phyloP scores from a whole-genome alignment of 2,329 filamentous ascomycete species.

The Epicoccum nigrum region DNA sequence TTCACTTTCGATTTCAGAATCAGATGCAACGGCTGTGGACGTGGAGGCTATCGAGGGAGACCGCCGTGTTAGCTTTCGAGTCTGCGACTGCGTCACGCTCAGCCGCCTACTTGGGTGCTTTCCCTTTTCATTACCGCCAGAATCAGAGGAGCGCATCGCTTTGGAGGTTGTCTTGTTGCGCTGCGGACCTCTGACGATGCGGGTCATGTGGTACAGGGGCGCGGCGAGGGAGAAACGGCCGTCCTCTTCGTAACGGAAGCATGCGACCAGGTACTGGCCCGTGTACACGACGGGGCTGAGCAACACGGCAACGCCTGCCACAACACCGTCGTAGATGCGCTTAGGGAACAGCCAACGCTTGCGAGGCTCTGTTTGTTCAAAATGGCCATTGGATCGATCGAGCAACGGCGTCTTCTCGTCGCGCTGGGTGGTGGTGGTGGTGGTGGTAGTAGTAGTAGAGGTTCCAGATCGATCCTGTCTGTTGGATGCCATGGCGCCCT shows the following conservation, averaged over 20 bases:
- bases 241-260: constrained; percentile 81
- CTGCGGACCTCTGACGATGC: constrained; percentile 53
- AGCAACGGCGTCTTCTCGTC: constrained; percentile 76
- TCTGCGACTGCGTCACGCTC: constrained; percentile 29
- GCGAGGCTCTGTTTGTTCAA: constrained; percentile 43
- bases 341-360: constrained; percentile 64
- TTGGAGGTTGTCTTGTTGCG: constrained; percentile 41
- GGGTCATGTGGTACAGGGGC: constrained; percentile 69
- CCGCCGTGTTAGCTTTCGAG: constrained; percentile 42
- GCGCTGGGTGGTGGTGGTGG: constrained; percentile 42
- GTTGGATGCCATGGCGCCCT: constrained; percentile 39
- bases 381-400: constrained; percentile 37
- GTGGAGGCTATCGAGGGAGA: constrained; percentile 55
- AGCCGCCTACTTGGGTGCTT: constrained; percentile 40
- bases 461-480: constrained; percentile 22
- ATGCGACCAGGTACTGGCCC: constrained; percentile 80
- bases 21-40: constrained; percentile 69
- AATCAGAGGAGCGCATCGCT: constrained; percentile 32
- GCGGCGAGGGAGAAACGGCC: constrained; percentile 79
- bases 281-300: constrained; percentile 80
- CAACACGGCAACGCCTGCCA: constrained; percentile 78
- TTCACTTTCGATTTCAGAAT: constrained; percentile 67
- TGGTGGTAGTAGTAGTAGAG: constrained; percentile 33
- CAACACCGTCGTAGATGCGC: constrained; percentile 72
- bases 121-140: constrained; percentile 37